A percentile compares a stretch with the other conserved stretches of the same genome.
Conservation (phyloP, 805 yeast species). For the Candida khao-thaluensis region DNA sequence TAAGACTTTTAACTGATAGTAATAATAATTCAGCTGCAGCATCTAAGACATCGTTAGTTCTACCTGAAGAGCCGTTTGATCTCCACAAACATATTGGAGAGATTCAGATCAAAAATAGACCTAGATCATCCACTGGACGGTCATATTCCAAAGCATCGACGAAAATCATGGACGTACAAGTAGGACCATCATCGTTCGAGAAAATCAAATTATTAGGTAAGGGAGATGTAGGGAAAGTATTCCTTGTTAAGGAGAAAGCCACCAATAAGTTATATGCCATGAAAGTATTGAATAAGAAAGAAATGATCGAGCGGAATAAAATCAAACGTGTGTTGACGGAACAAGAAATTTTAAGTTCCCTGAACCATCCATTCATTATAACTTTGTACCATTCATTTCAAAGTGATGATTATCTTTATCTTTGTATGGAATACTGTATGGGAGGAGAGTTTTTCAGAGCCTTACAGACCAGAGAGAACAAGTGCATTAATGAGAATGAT, state of each 20-base stretch:
- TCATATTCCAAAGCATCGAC: conserved; percentile 75
- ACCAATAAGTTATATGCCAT: conserved; percentile 81
- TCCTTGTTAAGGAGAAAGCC: conserved; percentile 78
- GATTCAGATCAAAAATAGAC: conserved; percentile 32
- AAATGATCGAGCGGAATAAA: conserved; percentile 93
- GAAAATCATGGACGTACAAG: conserved; percentile 73
- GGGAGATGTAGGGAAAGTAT: conserved; percentile 98
- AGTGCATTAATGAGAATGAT: conserved; percentile 82
- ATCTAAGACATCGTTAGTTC: conserved; percentile 3
- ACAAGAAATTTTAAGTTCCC: conserved; percentile 92
- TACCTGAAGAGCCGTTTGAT: conserved; percentile 39
- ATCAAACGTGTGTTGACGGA: conserved; percentile 94
- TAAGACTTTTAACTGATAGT: conserved; percentile 29
- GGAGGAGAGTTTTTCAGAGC: conserved; percentile 99
- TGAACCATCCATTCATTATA: conserved; percentile 96
- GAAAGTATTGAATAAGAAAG: conserved; percentile 86
- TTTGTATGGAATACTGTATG: conserved; percentile 99
- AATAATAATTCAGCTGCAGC: conserved; percentile 10
- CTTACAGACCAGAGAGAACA: conserved; percentile 82
- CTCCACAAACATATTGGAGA: conserved; percentile 45
- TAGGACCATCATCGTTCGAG: conserved; percentile 83
- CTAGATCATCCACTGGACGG: conserved; percentile 47
- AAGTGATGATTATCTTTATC: conserved; percentile 82
- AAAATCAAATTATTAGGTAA: conserved; percentile 88
- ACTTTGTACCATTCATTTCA: conserved; percentile 96